Evolutionary conservation across 306 rosid species (phyloP), one percentile per base, ranked within the genome.

Genomic region (Prunus mongolica): DNA sequence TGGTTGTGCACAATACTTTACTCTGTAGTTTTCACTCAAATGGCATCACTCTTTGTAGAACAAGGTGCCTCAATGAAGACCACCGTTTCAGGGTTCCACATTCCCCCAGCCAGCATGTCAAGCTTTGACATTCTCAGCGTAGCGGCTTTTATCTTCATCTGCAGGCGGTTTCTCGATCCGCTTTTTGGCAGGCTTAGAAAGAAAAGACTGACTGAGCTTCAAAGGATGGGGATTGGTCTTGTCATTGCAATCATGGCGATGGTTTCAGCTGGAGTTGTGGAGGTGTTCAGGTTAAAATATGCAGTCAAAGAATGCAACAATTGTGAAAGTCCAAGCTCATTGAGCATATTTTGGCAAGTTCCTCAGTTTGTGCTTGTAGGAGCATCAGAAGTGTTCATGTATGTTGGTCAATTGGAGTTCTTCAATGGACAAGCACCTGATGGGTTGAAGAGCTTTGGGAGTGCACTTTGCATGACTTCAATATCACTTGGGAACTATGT

Each of bases 51-150:
- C 44, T 92, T 92, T 79, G 93, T 92, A 51, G 97, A 88, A 72
- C 97, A 92, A 90, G 97, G 97, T 50, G 91, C 88, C 44, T 87
- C 80, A 20, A 92, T 92, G 97, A 82, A 87, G 38, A 88, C 92
- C 19, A 78, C 62, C 66, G 44, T 92, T 6, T 81, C 89, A n/a
- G 51, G 70, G 47, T 92, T 92, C 78, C 83, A 88, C 66, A 76
- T 92, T 65, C 97, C 96, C 20, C 97, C 96, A 0, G 97, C 97
- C 68, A 87, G 96, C 87, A 92, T 92, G 97, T 90, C 97, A 8
- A 67, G 89, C 78, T 92, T 92, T 14, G 97, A 92, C 83, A 92
- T 92, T 24, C 87, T 88, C 45, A 90, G 96, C 12, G 97, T 92
- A 2, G 92, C 89, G 0, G 65, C 82, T 28, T 84, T 90, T 84